Conservation (phyloP, 1,284 basidiomycete genomes). For the Apiotrichum gracile region DNA sequence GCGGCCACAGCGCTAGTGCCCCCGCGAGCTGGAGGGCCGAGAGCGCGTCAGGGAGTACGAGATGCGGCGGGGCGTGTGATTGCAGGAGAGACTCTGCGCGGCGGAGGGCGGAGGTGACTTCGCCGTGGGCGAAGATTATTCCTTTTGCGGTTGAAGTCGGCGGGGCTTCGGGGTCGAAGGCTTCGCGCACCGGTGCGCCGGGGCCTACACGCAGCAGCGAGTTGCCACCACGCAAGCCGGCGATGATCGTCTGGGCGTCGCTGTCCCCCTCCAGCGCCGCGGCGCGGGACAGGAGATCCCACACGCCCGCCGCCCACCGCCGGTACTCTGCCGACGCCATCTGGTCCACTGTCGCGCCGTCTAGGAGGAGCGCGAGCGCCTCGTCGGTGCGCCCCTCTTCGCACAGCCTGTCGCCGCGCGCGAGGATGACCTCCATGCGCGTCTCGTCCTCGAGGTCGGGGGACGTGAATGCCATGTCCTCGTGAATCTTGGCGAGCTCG, state of each 20-base stretch:
- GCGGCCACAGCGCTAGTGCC: slow-evolving; percentile 31
- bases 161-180: slow-evolving; percentile 10
- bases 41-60: slow-evolving; percentile 31
- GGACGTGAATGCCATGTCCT: slow-evolving; percentile 4
- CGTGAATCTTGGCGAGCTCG: slow-evolving; percentile 30
- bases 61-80: slow-evolving; percentile 23
- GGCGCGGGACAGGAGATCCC: slow-evolving; percentile 28
- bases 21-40: slow-evolving; percentile 27
- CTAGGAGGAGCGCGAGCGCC: slow-evolving; percentile 30
- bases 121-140: slow-evolving; percentile 21
- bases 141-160: slow-evolving; percentile 9
- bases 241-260: slow-evolving; percentile 14
- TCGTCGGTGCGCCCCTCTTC: slow-evolving; percentile 22
- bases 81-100: slow-evolving; percentile 23
- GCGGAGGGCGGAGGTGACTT: slow-evolving; percentile 17
- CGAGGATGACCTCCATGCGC: slow-evolving; percentile 6
- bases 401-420: slow-evolving; percentile 13
- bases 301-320: slow-evolving; percentile 32
- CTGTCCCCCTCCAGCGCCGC: slow-evolving; percentile 20
- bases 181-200: slow-evolving; percentile 20
- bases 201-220: slow-evolving; percentile 16
- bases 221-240: slow-evolving; percentile 16
- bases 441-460: slow-evolving; percentile 7
- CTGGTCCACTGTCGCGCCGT: slow-evolving; percentile 14
- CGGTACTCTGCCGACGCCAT: slow-evolving; percentile 30